Percentiles rank a stretch among this genome's conserved stretches.
Conservation (phyloP, 805 yeast genomes). For the Martiniozyma abietophila region DNA sequence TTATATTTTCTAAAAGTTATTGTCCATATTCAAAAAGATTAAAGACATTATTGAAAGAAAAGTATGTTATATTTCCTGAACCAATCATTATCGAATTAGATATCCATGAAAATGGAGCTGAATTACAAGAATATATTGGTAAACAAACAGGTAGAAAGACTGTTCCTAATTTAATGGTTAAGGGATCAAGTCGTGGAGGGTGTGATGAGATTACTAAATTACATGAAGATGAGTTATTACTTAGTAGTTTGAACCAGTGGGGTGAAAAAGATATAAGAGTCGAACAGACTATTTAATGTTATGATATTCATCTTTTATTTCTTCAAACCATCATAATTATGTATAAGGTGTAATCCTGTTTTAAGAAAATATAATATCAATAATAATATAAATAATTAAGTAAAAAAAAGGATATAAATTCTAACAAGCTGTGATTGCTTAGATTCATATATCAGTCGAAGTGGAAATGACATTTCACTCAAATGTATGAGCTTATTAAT, state of each 20-base stretch:
- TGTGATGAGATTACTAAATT: constrained; percentile 66
- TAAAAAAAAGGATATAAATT: no score
- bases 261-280: constrained; percentile 44
- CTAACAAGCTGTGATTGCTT: no score
- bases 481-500: no score
- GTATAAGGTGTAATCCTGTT: no score
- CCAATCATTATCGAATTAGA: constrained; percentile 78
- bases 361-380: no score
- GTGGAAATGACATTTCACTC: no score
- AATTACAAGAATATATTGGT: constrained; percentile 64
- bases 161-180: constrained; percentile 83
- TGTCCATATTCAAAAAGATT: constrained; percentile 75
- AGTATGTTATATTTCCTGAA: constrained; percentile 63
- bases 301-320: no score
- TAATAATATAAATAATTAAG: no score
- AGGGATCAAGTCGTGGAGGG: constrained; percentile 77
- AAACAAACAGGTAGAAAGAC: constrained; percentile 68
- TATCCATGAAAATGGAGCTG: constrained; percentile 63
- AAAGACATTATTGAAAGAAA: constrained; percentile 53
- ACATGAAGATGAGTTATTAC: constrained; percentile 48
- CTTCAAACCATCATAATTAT: no score
- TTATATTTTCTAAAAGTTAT: constrained; percentile 48
- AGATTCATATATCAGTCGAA: no score
- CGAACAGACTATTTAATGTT: constrained; percentile 34
- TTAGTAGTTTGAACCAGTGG: constrained; percentile 50